Evolutionary conservation across 208 protist genomes (phyloP), one percentile per base, ranked within the genome.

Genomic region (Leishmania turanica): DNA sequence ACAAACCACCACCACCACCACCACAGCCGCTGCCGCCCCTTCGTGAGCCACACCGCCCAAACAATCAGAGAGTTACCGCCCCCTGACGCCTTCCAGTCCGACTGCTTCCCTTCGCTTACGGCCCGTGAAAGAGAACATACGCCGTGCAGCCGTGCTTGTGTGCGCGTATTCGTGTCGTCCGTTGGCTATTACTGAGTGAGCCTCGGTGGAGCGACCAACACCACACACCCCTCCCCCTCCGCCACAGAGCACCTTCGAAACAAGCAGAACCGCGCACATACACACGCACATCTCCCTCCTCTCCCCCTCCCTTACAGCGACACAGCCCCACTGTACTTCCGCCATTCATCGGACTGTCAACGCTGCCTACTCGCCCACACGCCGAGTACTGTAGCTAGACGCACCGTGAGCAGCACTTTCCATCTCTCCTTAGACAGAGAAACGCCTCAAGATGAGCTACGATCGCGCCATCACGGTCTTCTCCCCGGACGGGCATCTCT

Each of bases 401-500:
- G 31, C n/a, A 9, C 11, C 4, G 37, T 70, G 60, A 15, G 37
- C 47, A 34, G 21, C 69, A 73, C 21, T 51, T 31, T 27, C 27
- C 69, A 31, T 53, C 45, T 73, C 27, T 53, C 8, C 69, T 54
- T n/a, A 60, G 11, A 47, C 13, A 62, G 31, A 77, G 19, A 62
- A 31, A 53, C 42, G 4, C 56, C 11, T 68, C 65, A 78, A 6
- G 31, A 97, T 97, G 91, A 98, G 95, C 81, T 99, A 99, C 96
- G 99, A 99, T 90, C 96, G 99, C 78, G 99, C 99, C 42, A 99
- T 99, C 79, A 99, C 99, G 74, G 99, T 99, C 64, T 99, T 99
- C 89, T 99, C 99, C 47, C 99, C 99, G n/a, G 99, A 99, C 96
- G 99, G 99, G 37, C 99, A 99, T 82, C 93, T 99, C 17, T 99